Evolutionary conservation across 225 moss, liverwort and hornwort species (phyloP).

Genomic region (Pseudoscleropodium purum): DNA sequence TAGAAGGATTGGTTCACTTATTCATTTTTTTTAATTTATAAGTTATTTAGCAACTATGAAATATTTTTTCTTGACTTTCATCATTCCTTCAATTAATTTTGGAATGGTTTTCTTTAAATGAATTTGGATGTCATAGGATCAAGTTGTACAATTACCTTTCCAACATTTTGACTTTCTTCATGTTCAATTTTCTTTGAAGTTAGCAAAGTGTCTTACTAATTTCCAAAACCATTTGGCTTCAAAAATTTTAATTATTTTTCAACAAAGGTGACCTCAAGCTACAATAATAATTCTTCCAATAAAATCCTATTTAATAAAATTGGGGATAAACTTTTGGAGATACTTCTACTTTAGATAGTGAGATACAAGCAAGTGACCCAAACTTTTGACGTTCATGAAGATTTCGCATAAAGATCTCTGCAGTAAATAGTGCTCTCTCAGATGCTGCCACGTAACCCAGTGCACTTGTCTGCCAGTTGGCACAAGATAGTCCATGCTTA

Average conservation of each 20-base stretch:
- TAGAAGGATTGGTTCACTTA: accelerated
- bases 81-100: background rate
- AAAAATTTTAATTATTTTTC: background rate
- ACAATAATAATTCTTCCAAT: background rate
- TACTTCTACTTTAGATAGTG: background rate
- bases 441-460: background rate
- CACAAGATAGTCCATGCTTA: background rate
- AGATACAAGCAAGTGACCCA: background rate
- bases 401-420: background rate
- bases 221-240: background rate
- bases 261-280: background rate
- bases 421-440: background rate
- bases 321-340: background rate
- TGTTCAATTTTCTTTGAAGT: background rate
- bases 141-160: background rate
- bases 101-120: background rate
- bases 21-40: background rate
- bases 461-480: slow-evolving; percentile 20
- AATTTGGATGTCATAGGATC: background rate
- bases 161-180: background rate
- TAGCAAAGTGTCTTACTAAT: background rate
- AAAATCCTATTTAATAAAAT: background rate
- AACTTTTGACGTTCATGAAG: too few species aligned
- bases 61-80: background rate
- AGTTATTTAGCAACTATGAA: background rate